Base-by-base conservation (phyloP, 2,329 filamentous ascomycete species). In the Fusarium praegraminearum region DNA sequence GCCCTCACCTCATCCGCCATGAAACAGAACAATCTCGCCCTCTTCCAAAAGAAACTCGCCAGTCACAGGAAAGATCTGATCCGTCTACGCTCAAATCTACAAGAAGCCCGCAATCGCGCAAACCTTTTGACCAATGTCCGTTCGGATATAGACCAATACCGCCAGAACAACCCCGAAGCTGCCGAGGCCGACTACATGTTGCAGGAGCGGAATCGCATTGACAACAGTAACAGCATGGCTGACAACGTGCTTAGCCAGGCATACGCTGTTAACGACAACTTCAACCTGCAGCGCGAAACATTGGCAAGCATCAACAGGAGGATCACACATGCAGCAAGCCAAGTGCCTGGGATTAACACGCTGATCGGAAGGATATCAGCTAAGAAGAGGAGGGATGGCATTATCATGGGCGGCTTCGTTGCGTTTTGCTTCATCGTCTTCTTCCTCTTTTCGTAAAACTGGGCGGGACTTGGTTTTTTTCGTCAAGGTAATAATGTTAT, bases 131-230 rank as follows among this genome's bases (percentile, higher is more conserved):
- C 90, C 55, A 96, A 93, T 76, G 94, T 99, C 50, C 92, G 93
- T 68, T 92, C 91, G 75, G 96, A 99, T 79, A 98, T 98, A 79
- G 88, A 93, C 79, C 90, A 93, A 57, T 98, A 97, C 83, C 92
- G 92, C 57, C 88, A 91, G 51, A 89, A 88, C 59, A 96, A 97
- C 78, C 93, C 93, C 11, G 92, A 89, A 73, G 89, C 90, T 4
- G 92, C 91, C 57, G 96, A 98, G 82, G 93, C 93, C 47, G 95
- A 99, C 65, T 99, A 98, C 83, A 98, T 99, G 94, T 87, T 99
- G 30, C 91, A 93, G 74, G 96, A 99, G 85, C 88, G 96, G 53
- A 84, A 85, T 67, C 88, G 92, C 69, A 89, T 99, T 76, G 96
- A 99, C 77, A 91, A 93, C 78, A 97, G 93, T 76, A 92, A 98